phyloP scores from a whole-genome alignment of 2,329 filamentous ascomycete species.

The Harringtonia aguacate region DNA sequence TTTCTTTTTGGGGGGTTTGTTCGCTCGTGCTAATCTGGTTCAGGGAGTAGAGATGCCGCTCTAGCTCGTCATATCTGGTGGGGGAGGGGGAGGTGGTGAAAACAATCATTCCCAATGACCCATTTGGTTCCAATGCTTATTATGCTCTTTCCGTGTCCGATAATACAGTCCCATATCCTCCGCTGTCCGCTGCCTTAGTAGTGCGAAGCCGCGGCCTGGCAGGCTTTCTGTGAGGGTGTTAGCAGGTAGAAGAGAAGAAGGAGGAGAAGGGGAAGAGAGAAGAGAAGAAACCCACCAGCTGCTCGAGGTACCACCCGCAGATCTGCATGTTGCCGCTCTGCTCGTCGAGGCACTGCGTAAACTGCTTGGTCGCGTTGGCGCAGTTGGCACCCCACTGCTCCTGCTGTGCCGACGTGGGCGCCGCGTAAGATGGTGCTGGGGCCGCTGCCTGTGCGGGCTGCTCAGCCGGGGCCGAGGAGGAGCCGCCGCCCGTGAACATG shows the following conservation, averaged over 20 bases:
- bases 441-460: slow-evolving; percentile 36
- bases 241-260: background rate
- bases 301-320: slow-evolving; percentile 96
- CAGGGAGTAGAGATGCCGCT: too few species aligned
- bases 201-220: slow-evolving; percentile 64
- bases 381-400: slow-evolving; percentile 57
- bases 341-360: slow-evolving; percentile 95
- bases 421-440: slow-evolving; percentile 28
- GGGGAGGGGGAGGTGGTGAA: too few species aligned
- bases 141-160: too few species aligned
- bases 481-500: slow-evolving; percentile 68
- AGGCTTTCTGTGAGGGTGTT: slow-evolving; percentile 51
- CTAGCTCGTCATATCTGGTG: too few species aligned
- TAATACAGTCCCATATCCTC: too few species aligned
- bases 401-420: slow-evolving; percentile 27
- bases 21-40: too few species aligned
- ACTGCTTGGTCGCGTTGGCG: slow-evolving; percentile 67
- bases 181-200: too few species aligned
- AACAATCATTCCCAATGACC: too few species aligned
- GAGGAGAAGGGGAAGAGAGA: background rate
- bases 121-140: too few species aligned
- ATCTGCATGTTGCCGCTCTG: slow-evolving; percentile 89
- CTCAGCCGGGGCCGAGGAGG: slow-evolving; percentile 40
- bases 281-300: slow-evolving; percentile 47
- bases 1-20: too few species aligned